phyloP scores from a whole-genome alignment of 257 asterid genomes.

The Linderniella brevidens region DNA sequence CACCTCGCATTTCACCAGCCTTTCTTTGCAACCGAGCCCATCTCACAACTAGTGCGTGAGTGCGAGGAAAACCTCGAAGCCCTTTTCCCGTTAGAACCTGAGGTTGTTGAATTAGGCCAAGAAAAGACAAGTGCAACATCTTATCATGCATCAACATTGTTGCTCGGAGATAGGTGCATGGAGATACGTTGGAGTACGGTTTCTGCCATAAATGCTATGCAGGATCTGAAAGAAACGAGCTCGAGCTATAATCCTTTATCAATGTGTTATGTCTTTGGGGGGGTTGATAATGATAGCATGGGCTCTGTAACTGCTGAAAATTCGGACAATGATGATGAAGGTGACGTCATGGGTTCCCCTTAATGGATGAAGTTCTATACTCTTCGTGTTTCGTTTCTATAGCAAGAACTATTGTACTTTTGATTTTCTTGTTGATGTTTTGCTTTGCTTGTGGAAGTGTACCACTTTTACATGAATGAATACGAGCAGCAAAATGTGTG shows the following conservation, averaged over 20 bases:
- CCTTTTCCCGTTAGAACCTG: slow-evolving; percentile 60
- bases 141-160: slow-evolving; percentile 10
- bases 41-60: slow-evolving; percentile 51
- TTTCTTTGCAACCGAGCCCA: slow-evolving; percentile 66
- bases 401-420: too few relatives aligned
- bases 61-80: slow-evolving; percentile 76
- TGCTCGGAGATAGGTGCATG: slow-evolving; percentile 41
- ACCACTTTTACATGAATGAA: too few relatives aligned
- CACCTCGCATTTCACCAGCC: slow-evolving; percentile 76
- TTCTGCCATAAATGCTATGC: slow-evolving; percentile 61
- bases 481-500: too few relatives aligned
- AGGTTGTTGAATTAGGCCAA: slow-evolving; percentile 41
- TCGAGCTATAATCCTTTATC: slow-evolving; percentile 63
- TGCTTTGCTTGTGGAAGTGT: too few relatives aligned
- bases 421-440: too few relatives aligned
- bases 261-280: slow-evolving; percentile 38
- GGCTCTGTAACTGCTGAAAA: slow-evolving; percentile 50
- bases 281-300: slow-evolving; percentile 23
- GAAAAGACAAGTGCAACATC: slow-evolving; percentile 8
- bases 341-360: too few relatives aligned
- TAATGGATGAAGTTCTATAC: too few relatives aligned
- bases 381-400: too few relatives aligned
- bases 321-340: slow-evolving; percentile 11
- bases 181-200: slow-evolving; percentile 52
- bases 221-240: slow-evolving; percentile 52